Evolutionary conservation across 805 yeast genomes (phyloP).

Genomic region (Lipomyces oligophaga): DNA sequence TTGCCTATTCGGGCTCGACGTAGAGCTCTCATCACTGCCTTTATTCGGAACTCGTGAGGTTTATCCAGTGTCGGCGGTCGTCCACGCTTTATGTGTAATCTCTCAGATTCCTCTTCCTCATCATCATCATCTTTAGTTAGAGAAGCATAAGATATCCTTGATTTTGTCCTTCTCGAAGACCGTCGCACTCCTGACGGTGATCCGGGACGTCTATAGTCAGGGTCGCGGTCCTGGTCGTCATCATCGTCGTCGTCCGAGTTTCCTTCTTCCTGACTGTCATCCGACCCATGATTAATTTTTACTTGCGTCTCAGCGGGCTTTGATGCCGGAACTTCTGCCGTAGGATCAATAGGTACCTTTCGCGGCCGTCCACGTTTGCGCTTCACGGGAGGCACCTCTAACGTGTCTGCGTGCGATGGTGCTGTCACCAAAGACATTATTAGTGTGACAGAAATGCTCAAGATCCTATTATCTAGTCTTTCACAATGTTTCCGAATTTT

Average conservation of each 20-base stretch:
- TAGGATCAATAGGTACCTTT: too few relatives aligned
- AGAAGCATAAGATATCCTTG: too few relatives aligned
- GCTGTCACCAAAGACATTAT: too few relatives aligned
- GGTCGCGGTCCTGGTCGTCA: slow-evolving; percentile 30
- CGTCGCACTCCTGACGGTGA: too few relatives aligned
- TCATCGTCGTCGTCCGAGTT: slow-evolving; percentile 34
- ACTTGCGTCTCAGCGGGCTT: not conserved
- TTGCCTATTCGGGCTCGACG: slow-evolving; percentile 60
- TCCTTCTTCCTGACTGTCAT: slow-evolving; percentile 19
- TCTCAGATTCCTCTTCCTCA: slow-evolving; percentile 21
- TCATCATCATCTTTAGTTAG: slow-evolving; percentile 35
- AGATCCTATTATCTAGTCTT: too few relatives aligned
- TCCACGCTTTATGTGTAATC: slow-evolving; percentile 65
- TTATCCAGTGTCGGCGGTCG: slow-evolving; percentile 88
- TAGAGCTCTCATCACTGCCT: slow-evolving; percentile 74
- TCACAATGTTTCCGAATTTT: too few relatives aligned
- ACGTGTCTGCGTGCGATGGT: too few relatives aligned
- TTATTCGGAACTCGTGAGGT: slow-evolving; percentile 89
- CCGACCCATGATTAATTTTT: slow-evolving; percentile 13
- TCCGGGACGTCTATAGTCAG: slow-evolving; percentile 17
- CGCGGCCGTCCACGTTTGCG: slow-evolving; percentile 15
- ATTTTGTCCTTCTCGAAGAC: too few relatives aligned
- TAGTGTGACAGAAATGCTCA: too few relatives aligned
- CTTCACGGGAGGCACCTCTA: too few relatives aligned
- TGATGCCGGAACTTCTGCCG: not conserved